These are phyloP conservation scores for Actinomortierella ambigua DNA, from an alignment of 371 early-diverging fungal genomes.

Conservation along the genomic window DNA sequence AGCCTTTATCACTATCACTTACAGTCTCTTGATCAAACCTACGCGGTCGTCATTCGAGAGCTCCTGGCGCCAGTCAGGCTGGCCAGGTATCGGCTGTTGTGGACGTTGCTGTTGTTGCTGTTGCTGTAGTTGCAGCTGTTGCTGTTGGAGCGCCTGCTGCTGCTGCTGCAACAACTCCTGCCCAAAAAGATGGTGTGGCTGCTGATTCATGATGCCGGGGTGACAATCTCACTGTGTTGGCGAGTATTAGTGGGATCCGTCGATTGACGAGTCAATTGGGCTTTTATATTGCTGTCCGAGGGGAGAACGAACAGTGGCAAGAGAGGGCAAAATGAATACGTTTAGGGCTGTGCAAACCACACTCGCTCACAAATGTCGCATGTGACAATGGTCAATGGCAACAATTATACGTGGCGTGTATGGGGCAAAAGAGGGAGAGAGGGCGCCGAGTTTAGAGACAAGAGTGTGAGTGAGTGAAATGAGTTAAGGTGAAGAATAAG, in stretches of 20 bases:
- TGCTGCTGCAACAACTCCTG: constrained; percentile 15
- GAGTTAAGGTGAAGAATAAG: not conserved
- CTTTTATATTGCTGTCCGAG: too few relatives aligned
- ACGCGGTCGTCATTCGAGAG: constrained; percentile 25
- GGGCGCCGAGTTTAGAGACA: not conserved
- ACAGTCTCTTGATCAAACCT: constrained; percentile 23
- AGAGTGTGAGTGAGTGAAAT: not conserved
- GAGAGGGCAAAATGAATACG: too few relatives aligned
- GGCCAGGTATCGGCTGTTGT: constrained; percentile 13
- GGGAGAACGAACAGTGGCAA: too few relatives aligned
- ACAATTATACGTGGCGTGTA: too few relatives aligned
- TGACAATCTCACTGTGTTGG: too few relatives aligned
- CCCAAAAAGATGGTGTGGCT: constrained; percentile 17
- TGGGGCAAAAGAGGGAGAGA: too few relatives aligned
- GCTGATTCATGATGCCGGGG: constrained; percentile 5
- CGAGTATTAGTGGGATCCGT: too few relatives aligned
- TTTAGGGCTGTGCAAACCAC: too few relatives aligned
- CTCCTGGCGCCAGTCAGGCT: constrained; percentile 17
- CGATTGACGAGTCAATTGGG: too few relatives aligned
- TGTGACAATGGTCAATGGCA: too few relatives aligned
- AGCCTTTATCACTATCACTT: constrained; percentile 2
- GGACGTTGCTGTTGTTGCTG: constrained; percentile 20
- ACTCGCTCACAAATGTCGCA: too few relatives aligned
- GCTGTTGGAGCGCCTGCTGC: constrained; percentile 10
- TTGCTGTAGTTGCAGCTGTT: constrained; percentile 22